phyloP scores from a whole-genome alignment of 345 rosid genomes.

The Eucalyptus polyanthemos region DNA sequence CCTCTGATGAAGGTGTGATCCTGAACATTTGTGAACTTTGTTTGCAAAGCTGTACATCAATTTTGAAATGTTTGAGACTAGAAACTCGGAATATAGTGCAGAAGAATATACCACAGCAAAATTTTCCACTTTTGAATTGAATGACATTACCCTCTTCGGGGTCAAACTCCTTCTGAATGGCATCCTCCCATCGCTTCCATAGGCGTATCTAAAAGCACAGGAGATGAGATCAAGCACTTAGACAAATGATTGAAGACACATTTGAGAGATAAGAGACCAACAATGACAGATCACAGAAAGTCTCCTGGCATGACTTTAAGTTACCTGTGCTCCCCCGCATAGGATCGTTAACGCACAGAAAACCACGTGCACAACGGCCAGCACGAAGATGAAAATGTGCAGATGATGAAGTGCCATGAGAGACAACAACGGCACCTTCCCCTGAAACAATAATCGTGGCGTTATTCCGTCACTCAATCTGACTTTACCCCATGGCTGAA shows the following conservation, averaged over 20 bases:
- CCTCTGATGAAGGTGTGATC: slow-evolving; percentile 66
- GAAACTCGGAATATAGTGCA: background rate
- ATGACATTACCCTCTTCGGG: slow-evolving; percentile 29
- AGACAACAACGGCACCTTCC: slow-evolving; percentile 50
- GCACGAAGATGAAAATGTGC: slow-evolving; percentile 75
- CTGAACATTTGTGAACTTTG: slow-evolving; percentile 33
- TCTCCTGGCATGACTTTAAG: background rate
- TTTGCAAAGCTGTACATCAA: slow-evolving; percentile 16
- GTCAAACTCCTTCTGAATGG: slow-evolving; percentile 19
- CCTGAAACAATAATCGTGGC: slow-evolving; percentile 19
- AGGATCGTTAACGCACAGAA: slow-evolving; percentile 73
- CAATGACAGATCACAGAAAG: background rate
- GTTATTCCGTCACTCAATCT: background rate
- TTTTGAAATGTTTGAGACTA: background rate
- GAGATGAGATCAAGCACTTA: background rate
- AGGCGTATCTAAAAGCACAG: slow-evolving; percentile 32
- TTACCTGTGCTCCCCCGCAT: slow-evolving; percentile 68
- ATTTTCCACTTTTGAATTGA: background rate
- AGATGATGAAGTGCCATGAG: slow-evolving; percentile 66
- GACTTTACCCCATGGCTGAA: background rate
- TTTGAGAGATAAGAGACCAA: background rate
- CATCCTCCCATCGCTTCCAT: slow-evolving; percentile 81
- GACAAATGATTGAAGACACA: background rate
- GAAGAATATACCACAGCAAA: background rate
- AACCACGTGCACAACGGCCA: slow-evolving; percentile 57